Evolutionary conservation across 169 alveolate genomes (phyloP).

Genomic region (Plasmodium reichenowi): DNA sequence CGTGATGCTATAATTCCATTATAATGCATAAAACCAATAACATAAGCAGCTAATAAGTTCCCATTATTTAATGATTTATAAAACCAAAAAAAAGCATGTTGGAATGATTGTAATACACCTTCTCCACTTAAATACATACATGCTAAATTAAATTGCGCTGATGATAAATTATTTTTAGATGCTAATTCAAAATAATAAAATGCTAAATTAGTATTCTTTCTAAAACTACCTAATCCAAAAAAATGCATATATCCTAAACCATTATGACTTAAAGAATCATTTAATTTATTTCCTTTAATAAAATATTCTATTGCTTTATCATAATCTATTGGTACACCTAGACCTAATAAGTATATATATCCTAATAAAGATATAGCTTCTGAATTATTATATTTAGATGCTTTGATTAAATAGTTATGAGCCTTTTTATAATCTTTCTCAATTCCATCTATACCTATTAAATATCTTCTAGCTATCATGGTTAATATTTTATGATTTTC

Average conservation of each 20-base stretch:
- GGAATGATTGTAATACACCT: constrained; percentile 51
- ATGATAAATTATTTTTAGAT: constrained; percentile 43
- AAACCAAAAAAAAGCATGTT: constrained; percentile 65
- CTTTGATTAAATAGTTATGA: constrained; percentile 16
- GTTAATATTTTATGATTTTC: constrained; percentile 60
- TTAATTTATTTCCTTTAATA: constrained; percentile 57
- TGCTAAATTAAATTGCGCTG: constrained; percentile 64
- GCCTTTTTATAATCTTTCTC: constrained; percentile 62
- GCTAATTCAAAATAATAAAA: constrained; percentile 73
- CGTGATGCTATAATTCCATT: constrained; percentile 51
- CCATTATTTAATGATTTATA: constrained; percentile 67
- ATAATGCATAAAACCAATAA: constrained; percentile 58
- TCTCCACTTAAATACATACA: constrained; percentile 68
- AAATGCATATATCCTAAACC: constrained; percentile 73
- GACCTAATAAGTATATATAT: constrained; percentile 46
- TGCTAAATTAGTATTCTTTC: constrained; percentile 42
- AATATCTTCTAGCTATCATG: constrained; percentile 58
- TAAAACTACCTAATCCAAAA: constrained; percentile 56
- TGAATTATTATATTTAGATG: constrained; percentile 41
- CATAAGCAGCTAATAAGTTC: constrained; percentile 54
- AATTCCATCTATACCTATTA: constrained; percentile 52
- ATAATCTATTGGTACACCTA: constrained; percentile 48
- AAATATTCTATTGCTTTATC: constrained; percentile 51
- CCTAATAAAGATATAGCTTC: constrained; percentile 73
- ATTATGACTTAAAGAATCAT: constrained; percentile 66